Evolutionary conservation across 139 green algal species (phyloP), one percentile per base, ranked within the genome.

Genomic region (Chlamydomonas applanata): DNA sequence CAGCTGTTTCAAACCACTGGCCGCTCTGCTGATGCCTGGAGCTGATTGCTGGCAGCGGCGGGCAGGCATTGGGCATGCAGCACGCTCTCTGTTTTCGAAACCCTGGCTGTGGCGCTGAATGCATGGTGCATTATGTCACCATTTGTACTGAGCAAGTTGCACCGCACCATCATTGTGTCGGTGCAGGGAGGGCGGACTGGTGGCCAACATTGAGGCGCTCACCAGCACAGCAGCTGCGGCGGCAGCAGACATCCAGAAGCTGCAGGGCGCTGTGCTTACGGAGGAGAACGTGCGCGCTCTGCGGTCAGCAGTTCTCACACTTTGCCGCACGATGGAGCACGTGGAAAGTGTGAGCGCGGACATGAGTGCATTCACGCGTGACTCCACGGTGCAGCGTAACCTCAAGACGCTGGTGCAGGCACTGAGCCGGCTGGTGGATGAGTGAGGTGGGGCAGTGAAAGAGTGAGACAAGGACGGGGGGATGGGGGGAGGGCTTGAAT

Each of bases 201-300:
- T 97, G 36, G 84, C 69, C 33, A 92, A 94, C 34, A 49, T 97
- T 30, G 92, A 97, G 65, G 83, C 85, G 19, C 83, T 98, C 13
- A 95, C 90, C 0, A 82, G 85, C 76, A 90, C 92, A n/a, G 91
- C 92, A 20, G 87, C 91, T 13, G 85, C 87, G 24, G 90, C 91
- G 32, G 91, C 91, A 0, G 76, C 81, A 16, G 93, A 98, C 82
- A 93, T 97, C 36, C 90, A 94, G 68, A 73, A 76, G 36, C 88
- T 99, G 76, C 93, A 81, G 69, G 69, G 57, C 25, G 79, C 75
- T 30, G 91, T 99, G 40, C 75, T 99, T 65, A 98, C 91, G 2
- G 87, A 94, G 14, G 95, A 94, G 36, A 99, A 99, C 80, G 91
- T 97, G 49, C 81, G 78, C 3, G 91, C 91, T 17, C 78, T 97